A percentile compares a stretch with the other conserved stretches of the same genome.
Conservation (phyloP, 164 flowering plant genomes). For the Stephania cephalantha region DNA sequence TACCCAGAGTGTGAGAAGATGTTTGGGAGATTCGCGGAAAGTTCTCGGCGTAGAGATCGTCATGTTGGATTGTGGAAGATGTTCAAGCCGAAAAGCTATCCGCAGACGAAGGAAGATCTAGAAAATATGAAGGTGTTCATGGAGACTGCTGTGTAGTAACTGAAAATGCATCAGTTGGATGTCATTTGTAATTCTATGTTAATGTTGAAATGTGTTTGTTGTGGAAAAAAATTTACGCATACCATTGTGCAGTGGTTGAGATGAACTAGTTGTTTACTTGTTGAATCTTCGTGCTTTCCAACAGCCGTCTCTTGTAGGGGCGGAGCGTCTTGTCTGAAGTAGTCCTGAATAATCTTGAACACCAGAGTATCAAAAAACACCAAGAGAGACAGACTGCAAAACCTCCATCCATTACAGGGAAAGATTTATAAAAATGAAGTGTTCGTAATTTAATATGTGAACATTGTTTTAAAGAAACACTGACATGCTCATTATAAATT, state of each 20-base stretch:
- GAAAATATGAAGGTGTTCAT: conserved; percentile 27
- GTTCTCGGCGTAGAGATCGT: conserved; percentile 19
- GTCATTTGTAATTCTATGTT: not conserved
- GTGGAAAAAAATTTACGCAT: not conserved
- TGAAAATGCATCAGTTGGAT: not conserved
- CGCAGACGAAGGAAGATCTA: conserved; percentile 41
- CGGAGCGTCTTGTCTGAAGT: too few relatives aligned
- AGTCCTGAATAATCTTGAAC: too few relatives aligned
- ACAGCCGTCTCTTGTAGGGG: too few relatives aligned
- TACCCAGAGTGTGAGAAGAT: conserved; percentile 81
- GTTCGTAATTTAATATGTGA: too few relatives aligned
- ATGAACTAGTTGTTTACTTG: too few relatives aligned
- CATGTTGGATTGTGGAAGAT: conserved; percentile 50
- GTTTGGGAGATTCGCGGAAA: conserved; percentile 36
- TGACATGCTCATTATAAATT: not conserved
- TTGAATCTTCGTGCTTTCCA: too few relatives aligned
- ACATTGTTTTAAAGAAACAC: not conserved
- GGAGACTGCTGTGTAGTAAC: conserved; percentile 20
- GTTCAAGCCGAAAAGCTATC: conserved; percentile 37
- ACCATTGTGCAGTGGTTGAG: too few relatives aligned
- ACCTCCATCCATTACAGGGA: too few relatives aligned
- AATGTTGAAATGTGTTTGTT: not conserved
- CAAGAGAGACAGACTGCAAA: too few relatives aligned
- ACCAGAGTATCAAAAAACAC: too few relatives aligned
- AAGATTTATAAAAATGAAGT: too few relatives aligned